These are phyloP conservation scores for Neurospora tetraspora DNA, from an alignment of 495 filamentous ascomycete genomes.

Conservation along the genomic window DNA sequence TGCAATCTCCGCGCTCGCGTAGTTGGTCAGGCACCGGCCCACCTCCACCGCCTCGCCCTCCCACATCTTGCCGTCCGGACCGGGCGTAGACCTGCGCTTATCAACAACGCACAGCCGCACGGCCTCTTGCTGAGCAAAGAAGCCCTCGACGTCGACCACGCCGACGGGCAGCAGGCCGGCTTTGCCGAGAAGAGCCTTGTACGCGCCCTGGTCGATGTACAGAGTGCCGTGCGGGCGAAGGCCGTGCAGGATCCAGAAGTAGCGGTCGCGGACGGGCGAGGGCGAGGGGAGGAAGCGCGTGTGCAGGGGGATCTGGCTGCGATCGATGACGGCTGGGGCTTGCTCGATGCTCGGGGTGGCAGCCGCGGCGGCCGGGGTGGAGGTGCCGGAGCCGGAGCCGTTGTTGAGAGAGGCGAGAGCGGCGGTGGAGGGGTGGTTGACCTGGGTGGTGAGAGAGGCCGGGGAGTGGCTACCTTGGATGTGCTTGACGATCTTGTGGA, in stretches of 20 bases:
- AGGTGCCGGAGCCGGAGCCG: not conserved
- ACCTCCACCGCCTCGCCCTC: conserved; percentile 60
- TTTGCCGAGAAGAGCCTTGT: conserved; percentile 65
- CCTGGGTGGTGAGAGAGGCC: conserved; percentile 14
- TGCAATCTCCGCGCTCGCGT: conserved; percentile 70
- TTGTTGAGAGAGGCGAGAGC: not conserved
- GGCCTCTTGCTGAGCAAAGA: conserved; percentile 84
- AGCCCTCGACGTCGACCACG: conserved; percentile 78
- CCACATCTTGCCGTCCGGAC: conserved; percentile 27
- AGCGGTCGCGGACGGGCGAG: conserved; percentile 78
- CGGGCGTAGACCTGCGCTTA: conserved; percentile 10
- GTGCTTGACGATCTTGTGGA: conserved; percentile 75
- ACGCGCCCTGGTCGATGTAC: conserved; percentile 84
- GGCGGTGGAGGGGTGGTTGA: conserved; percentile 6
- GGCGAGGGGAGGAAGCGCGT: conserved; percentile 87
- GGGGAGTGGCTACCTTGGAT: conserved; percentile 49
- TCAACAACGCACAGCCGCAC: conserved; percentile 75
- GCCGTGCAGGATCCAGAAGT: conserved; percentile 95
- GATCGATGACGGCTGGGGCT: conserved; percentile 20
- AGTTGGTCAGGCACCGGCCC: conserved; percentile 87
- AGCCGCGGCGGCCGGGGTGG: conserved; percentile 4
- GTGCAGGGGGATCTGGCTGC: conserved; percentile 53
- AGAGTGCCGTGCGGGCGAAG: conserved; percentile 85
- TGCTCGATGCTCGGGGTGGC: conserved; percentile 16
- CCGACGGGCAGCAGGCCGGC: conserved; percentile 88